A percentile compares a stretch with the other conserved stretches of the same genome.
Evolutionary conservation across 2,329 filamentous ascomycete genomes (phyloP).

Genomic region (Pseudogymnoascus sp.): DNA sequence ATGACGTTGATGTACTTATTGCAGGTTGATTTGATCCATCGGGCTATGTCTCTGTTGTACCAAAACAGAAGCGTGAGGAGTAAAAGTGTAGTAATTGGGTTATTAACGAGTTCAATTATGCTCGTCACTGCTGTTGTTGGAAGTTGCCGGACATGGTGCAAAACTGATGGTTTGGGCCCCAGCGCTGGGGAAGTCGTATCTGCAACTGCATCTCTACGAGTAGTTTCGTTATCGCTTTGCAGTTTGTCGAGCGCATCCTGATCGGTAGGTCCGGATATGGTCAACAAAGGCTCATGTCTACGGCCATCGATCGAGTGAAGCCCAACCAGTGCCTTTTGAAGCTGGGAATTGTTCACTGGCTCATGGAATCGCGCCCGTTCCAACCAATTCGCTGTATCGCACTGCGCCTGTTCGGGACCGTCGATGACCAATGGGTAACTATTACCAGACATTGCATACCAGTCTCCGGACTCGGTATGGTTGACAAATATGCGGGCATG

Average conservation of each 20-base stretch:
- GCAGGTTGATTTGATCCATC: constrained; percentile 1
- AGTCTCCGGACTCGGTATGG: constrained; percentile 74
- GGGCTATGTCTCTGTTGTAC: constrained; percentile 18
- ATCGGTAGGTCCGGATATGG: constrained; percentile 33
- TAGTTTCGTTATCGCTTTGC: constrained; percentile 30
- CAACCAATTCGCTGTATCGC: constrained; percentile 47
- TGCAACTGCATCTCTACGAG: constrained; percentile 10
- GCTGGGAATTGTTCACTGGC: constrained; percentile 34
- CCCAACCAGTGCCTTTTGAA: constrained; percentile 58
- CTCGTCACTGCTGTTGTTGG: constrained; percentile 42
- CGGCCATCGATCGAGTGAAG: constrained; percentile 54
- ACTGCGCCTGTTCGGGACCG: constrained; percentile 42
- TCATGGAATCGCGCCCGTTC: constrained; percentile 32
- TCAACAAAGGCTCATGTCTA: constrained; percentile 35
- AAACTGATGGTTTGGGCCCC: constrained; percentile 29
- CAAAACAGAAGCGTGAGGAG: constrained; percentile 13
- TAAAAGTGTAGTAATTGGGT: constrained; percentile 35
- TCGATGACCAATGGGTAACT: constrained; percentile 80
- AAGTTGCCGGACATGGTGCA: constrained; percentile 42
- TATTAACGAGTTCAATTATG: constrained; percentile 46
- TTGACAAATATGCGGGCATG: constrained; percentile 73
- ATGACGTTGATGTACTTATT: not conserved
- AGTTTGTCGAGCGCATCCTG: constrained; percentile 14
- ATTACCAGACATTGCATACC: constrained; percentile 86
- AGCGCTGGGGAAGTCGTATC: constrained; percentile 30